Percentiles rank a stretch among this genome's conserved stretches.
phyloP scores from a whole-genome alignment of 495 filamentous ascomycete genomes.

The Usnea hakonensis region DNA sequence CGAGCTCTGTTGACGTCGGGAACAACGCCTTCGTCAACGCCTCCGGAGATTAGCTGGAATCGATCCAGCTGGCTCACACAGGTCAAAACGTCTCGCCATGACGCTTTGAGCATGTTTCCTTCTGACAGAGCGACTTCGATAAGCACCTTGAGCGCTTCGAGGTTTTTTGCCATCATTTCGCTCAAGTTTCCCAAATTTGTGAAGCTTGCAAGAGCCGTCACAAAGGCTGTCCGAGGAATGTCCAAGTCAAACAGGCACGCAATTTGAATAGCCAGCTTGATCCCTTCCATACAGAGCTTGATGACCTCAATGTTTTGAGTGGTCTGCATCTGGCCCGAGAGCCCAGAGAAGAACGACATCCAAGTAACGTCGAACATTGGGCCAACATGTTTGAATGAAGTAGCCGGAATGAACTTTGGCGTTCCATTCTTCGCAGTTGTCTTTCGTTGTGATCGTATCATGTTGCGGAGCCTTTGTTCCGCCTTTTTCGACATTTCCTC shows the following conservation, averaged over 20 bases:
- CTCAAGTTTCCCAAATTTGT: slow-evolving; percentile 92
- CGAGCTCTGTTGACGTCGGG: slow-evolving; percentile 87
- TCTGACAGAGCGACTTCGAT: slow-evolving; percentile 88
- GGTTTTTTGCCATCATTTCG: slow-evolving; percentile 93
- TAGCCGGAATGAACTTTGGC: slow-evolving; percentile 79
- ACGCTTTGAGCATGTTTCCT: slow-evolving; percentile 77
- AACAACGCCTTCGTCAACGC: slow-evolving; percentile 84
- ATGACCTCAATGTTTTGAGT: slow-evolving; percentile 87
- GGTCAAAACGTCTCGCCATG: slow-evolving; percentile 91
- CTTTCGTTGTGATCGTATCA: slow-evolving; percentile 77
- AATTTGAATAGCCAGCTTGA: slow-evolving; percentile 85
- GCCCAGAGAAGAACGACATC: slow-evolving; percentile 96
- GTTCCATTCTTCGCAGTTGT: slow-evolving; percentile 60
- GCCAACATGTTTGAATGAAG: slow-evolving; percentile 87
- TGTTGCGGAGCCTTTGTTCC: slow-evolving; percentile 81
- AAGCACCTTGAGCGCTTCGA: slow-evolving; percentile 84
- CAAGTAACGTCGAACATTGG: slow-evolving; percentile 99
- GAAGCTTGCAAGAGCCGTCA: slow-evolving; percentile 84
- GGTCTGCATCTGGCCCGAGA: slow-evolving; percentile 86
- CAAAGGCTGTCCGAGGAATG: slow-evolving; percentile 86
- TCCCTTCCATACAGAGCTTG: slow-evolving; percentile 84
- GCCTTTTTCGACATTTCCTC: slow-evolving; percentile 89
- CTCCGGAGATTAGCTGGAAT: slow-evolving; percentile 87
- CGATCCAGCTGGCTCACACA: slow-evolving; percentile 95
- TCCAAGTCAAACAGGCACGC: slow-evolving; percentile 89